phyloP scores from a whole-genome alignment of 2,329 filamentous ascomycete genomes.

The Passalora sequoiae region DNA sequence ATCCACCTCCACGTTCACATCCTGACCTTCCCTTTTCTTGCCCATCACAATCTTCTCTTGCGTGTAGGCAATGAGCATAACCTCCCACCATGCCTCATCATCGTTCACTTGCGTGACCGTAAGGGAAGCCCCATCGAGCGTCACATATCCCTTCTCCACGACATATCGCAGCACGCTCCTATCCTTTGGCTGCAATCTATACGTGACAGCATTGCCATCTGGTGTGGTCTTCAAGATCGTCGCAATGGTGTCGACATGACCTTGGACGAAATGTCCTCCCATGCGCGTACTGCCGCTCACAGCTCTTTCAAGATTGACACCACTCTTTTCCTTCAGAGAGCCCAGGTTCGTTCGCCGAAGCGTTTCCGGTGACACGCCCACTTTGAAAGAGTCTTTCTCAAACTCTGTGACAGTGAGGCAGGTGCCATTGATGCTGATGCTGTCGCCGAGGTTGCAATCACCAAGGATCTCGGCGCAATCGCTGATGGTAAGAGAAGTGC shows the following conservation, averaged over 20 bases:
- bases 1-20: constrained; percentile 89
- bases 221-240: constrained; percentile 65
- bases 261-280: constrained; percentile 97
- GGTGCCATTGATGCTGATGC: constrained; percentile 90
- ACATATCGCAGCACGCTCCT: constrained; percentile 72
- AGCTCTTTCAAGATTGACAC: constrained; percentile 89
- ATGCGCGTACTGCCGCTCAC: constrained; percentile 88
- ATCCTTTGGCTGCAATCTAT: constrained; percentile 71
- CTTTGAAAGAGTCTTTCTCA: constrained; percentile 64
- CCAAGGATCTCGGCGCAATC: constrained; percentile 69
- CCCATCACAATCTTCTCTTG: constrained; percentile 86
- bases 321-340: constrained; percentile 57
- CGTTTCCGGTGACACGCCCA: constrained; percentile 92
- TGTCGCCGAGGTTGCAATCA: constrained; percentile 84
- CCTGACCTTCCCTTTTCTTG: constrained; percentile 69
- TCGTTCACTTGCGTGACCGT: constrained; percentile 86
- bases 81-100: constrained; percentile 79
- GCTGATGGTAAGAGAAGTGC: constrained; percentile 83
- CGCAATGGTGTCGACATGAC: constrained; percentile 89
- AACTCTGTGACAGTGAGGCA: constrained; percentile 88
- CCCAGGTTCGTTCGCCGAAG: constrained; percentile 95
- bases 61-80: constrained; percentile 96
- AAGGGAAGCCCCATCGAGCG: constrained; percentile 88
- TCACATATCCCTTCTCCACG: constrained; percentile 93
- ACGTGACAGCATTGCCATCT: constrained; percentile 86